Base-by-base conservation (phyloP, 2,329 filamentous ascomycete genomes). In the Dendrostoma leiphaemia region DNA sequence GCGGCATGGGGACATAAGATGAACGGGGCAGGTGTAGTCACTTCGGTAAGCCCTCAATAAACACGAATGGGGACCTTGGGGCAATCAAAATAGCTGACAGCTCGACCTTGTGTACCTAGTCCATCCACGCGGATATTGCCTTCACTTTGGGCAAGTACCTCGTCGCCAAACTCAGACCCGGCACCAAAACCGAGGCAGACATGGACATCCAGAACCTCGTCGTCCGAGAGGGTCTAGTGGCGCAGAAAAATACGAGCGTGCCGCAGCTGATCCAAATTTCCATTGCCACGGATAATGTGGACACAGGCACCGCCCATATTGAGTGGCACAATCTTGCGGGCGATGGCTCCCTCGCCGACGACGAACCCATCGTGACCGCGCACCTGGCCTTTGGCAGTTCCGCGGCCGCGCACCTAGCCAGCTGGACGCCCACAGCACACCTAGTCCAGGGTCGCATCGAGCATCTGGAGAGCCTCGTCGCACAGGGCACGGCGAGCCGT, bases 81-180 rank as follows among this genome's bases (percentile, higher is more conserved):
- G 35, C n/a, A n/a, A n/a, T n/a, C n/a, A n/a, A n/a, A n/a, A n/a
- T n/a, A n/a, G n/a, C n/a, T n/a, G n/a, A n/a, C n/a, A n/a, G n/a
- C n/a, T n/a, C n/a, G n/a, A n/a, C n/a, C n/a, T n/a, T n/a, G n/a
- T n/a, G n/a, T n/a, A 7, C 12, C 17, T 53, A 65, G 64, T 74
- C 71, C 4, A 64, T 86, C 21, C 83, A 86, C 57, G 83, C 81
- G 12, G 85, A 88, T 58, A 85, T 87, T 69, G 82, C 81, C 2
- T 78, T 82, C 68, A 88, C 85, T 2, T 70, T 86, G 15, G 79
- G 77, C 48, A 75, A 83, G 59, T 86, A 88, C 63, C 73, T 84
- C 10, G 77, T 76, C 66, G 76, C 77, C 64, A 70, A 80, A 62
- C 64, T 80, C 41, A 70, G 73, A 23, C 78, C 79, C 9, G 71